A percentile compares a stretch with the other conserved stretches of the same genome.
Evolutionary conservation across 2,329 filamentous ascomycete species (phyloP).

Genomic region (Pyricularia grisea): DNA sequence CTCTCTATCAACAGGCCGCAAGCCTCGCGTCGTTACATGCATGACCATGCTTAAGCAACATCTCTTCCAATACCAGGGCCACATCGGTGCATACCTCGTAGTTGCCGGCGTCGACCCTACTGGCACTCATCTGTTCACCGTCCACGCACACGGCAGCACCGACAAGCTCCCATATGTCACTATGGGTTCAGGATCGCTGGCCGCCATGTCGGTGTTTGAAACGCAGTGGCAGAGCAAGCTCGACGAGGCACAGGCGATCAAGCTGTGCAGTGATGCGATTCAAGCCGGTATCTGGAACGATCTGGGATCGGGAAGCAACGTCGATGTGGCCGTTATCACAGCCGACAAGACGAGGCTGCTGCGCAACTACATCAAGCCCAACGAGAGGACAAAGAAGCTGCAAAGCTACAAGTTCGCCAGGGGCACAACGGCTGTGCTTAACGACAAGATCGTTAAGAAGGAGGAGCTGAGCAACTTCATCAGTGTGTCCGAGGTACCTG

Average conservation of each 20-base stretch:
- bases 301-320: conserved; percentile 91
- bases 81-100: conserved; percentile 96
- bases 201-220: conserved; percentile 97
- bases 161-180: conserved; percentile 99
- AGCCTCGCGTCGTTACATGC: conserved; percentile 94
- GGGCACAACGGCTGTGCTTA: conserved; percentile 91
- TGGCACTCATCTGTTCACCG: conserved; percentile 90
- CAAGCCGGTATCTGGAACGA: conserved; percentile 98
- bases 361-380: conserved; percentile 88
- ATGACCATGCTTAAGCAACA: conserved; percentile 99
- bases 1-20: conserved; percentile 89
- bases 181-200: conserved; percentile 93
- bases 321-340: conserved; percentile 93
- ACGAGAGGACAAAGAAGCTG: conserved; percentile 83
- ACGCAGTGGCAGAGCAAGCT: conserved; percentile 81
- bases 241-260: conserved; percentile 71
- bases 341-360: conserved; percentile 88
- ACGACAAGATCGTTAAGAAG: conserved; percentile 92
- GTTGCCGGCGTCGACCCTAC: conserved; percentile 96
- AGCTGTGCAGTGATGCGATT: conserved; percentile 78
- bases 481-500: conserved; percentile 71
- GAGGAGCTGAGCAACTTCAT: conserved; percentile 92
- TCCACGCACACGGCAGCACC: conserved; percentile 95
- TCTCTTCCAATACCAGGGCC: conserved; percentile 94
- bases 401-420: conserved; percentile 84